Evolutionary conservation across 495 filamentous ascomycete genomes (phyloP), one percentile per base, ranked within the genome.

Genomic region (Hypoxylon intermedium): DNA sequence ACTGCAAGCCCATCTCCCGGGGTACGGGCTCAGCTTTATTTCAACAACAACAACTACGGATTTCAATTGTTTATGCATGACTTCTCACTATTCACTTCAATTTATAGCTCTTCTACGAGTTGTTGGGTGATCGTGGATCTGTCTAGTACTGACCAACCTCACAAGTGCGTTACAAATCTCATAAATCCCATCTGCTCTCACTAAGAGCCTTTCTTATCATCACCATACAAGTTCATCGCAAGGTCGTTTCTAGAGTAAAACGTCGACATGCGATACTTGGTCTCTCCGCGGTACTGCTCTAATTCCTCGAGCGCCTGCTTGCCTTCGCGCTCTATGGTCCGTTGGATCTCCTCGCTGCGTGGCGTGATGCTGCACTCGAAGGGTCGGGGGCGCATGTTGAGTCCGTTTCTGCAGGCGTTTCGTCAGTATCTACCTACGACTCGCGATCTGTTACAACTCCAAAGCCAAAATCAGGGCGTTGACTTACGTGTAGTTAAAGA

Each of bases 271-370:
- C 79, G 63, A 52, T 84, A 83, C 60, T 82, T 76, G 18, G 81
- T 83, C 65, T 84, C 80, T n/a, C 83, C 83, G 7, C 86, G 79
- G 60, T 82, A 83, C 15, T 75, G 66, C 51, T 80, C 72, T n/a
- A 86, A 57, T 19, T 83, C 76, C 26, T 75, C 65, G 28, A 84
- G 59, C 1, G 83, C 84, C 59, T 83, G 74, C 58, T 70, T 69
- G 12, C 83, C 83, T 58, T 86, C 83, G 18, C 77, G 64, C n/a
- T 82, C 72, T 34, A 87, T 81, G 0, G 82, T 75, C 16, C 74
- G 71, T 2, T 71, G 63, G 13, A 87, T 81, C 52, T 80, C 76
- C 18, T 79, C 75, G 26, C 60, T 81, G 40, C 82, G 71, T 5
- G 79, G 77, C 33, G 65, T 60, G 53, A 85, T 83, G 37, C 69